These are phyloP conservation scores for Suillus weaverae DNA, from an alignment of 768 basidiomycete genomes.

Conservation along the genomic window DNA sequence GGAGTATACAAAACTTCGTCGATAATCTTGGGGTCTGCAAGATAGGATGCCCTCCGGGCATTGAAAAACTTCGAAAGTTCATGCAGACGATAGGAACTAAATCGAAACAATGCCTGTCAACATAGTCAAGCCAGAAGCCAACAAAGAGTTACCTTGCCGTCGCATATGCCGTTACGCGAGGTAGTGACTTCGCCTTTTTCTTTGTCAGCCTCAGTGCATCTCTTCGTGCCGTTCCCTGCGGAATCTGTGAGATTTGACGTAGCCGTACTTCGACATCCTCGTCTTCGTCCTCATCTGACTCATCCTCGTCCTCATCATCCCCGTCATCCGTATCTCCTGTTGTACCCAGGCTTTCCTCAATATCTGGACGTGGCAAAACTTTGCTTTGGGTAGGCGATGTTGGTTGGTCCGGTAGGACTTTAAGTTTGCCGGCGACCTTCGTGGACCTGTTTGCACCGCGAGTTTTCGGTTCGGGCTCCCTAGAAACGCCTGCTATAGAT, in stretches of 20 bases:
- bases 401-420: slow-evolving; percentile 85
- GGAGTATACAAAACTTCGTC: slow-evolving; percentile 95
- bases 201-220: slow-evolving; percentile 91
- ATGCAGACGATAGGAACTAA: slow-evolving; percentile 84
- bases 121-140: not conserved
- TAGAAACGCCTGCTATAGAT: slow-evolving; percentile 22
- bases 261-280: slow-evolving; percentile 58
- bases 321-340: slow-evolving; percentile 73
- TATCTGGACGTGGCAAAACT: slow-evolving; percentile 20
- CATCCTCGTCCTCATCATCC: slow-evolving; percentile 56
- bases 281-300: slow-evolving; percentile 53
- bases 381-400: slow-evolving; percentile 37
- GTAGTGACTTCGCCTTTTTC: slow-evolving; percentile 89
- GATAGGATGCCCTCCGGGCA: slow-evolving; percentile 78
- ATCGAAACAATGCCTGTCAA: slow-evolving; percentile 2
- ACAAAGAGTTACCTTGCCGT: slow-evolving; percentile 69
- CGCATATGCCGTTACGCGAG: slow-evolving; percentile 94
- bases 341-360: slow-evolving; percentile 47
- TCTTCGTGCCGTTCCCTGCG: slow-evolving; percentile 88
- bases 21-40: slow-evolving; percentile 82
- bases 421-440: slow-evolving; percentile 82
- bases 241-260: slow-evolving; percentile 84
- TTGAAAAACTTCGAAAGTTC: slow-evolving; percentile 90
- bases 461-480: slow-evolving; percentile 39
- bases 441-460: slow-evolving; percentile 79